phyloP scores from a whole-genome alignment of 1,139 yeast species.

The Geotrichum bryndzae region DNA sequence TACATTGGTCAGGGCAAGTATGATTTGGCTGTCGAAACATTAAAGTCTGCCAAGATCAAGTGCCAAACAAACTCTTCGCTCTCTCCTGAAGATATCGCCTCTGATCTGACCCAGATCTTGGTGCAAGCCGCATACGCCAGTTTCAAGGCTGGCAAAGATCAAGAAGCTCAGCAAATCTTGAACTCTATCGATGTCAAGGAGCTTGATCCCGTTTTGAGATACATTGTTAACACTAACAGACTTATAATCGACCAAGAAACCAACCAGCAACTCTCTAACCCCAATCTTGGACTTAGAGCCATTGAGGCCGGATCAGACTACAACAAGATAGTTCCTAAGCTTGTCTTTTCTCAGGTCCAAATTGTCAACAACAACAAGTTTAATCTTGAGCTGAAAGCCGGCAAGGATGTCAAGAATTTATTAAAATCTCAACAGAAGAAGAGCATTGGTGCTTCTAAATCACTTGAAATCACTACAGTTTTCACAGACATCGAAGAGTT shows the following conservation, averaged over 20 bases:
- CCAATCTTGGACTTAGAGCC: slow-evolving; percentile 24
- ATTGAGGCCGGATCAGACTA: slow-evolving; percentile 24
- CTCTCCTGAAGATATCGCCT: slow-evolving; percentile 36
- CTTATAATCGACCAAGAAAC: slow-evolving; percentile 11
- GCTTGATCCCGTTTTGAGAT: slow-evolving; percentile 18
- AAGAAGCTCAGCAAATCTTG: slow-evolving; percentile 43
- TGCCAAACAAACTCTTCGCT: slow-evolving; percentile 41
- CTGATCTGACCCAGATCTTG: slow-evolving; percentile 52
- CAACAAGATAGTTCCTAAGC: slow-evolving; percentile 16
- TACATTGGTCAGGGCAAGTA: slow-evolving; percentile 44
- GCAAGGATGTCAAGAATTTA: slow-evolving; percentile 23
- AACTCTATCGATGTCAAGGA: slow-evolving; percentile 21
- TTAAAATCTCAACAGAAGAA: slow-evolving; percentile 9
- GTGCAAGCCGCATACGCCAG: slow-evolving; percentile 66
- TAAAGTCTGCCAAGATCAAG: slow-evolving; percentile 47
- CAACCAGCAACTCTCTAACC: slow-evolving; percentile 22
- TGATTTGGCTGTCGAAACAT: slow-evolving; percentile 41
- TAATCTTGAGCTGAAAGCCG: slow-evolving; percentile 26
- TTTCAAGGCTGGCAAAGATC: slow-evolving; percentile 43
- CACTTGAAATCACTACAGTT: slow-evolving; percentile 15
- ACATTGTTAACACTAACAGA: slow-evolving; percentile 20
- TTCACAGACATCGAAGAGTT: slow-evolving; percentile 11
- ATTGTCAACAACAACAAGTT: slow-evolving; percentile 26
- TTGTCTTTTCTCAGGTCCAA: slow-evolving; percentile 23
- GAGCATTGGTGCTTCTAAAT: slow-evolving; percentile 10